Evolutionary conservation across 345 rosid species (phyloP).

Genomic region (Aquilaria yunnanensis): DNA sequence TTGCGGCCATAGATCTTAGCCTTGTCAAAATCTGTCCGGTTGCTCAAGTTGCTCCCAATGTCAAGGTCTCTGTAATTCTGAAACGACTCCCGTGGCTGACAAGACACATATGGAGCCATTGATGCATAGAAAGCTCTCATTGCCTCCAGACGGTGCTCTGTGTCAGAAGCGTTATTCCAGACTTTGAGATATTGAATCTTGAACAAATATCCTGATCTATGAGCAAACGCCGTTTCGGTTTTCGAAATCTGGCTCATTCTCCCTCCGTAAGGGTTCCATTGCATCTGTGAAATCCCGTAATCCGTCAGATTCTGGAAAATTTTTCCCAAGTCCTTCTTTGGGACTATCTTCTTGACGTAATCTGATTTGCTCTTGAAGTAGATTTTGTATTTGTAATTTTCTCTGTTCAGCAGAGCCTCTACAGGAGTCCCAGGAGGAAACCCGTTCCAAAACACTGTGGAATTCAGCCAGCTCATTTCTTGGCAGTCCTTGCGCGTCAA

Average conservation of each 20-base stretch:
- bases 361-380: neutral
- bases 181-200: too few species aligned
- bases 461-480: too few species aligned
- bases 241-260: constrained; percentile 15
- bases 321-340: constrained; percentile 1
- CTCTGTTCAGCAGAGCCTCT: neutral
- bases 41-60: constrained; percentile 9
- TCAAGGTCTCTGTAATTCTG: constrained; percentile 20
- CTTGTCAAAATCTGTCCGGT: constrained; percentile 7
- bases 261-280: neutral
- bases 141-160: constrained; percentile 19
- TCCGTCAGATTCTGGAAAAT: constrained; percentile 1
- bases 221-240: neutral
- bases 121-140: constrained; percentile 21
- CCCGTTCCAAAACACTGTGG: neutral
- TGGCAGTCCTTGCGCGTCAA: too few species aligned
- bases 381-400: neutral
- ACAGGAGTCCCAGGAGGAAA: neutral
- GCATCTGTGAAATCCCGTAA: too few species aligned
- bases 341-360: constrained; percentile 1
- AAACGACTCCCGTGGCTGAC: constrained; percentile 23
- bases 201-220: too few species aligned
- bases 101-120: constrained; percentile 27
- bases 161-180: neutral
- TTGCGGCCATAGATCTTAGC: constrained; percentile 8